phyloP scores from a whole-genome alignment of 352 stramenopile species.

The Phytophthora ramorum region DNA sequence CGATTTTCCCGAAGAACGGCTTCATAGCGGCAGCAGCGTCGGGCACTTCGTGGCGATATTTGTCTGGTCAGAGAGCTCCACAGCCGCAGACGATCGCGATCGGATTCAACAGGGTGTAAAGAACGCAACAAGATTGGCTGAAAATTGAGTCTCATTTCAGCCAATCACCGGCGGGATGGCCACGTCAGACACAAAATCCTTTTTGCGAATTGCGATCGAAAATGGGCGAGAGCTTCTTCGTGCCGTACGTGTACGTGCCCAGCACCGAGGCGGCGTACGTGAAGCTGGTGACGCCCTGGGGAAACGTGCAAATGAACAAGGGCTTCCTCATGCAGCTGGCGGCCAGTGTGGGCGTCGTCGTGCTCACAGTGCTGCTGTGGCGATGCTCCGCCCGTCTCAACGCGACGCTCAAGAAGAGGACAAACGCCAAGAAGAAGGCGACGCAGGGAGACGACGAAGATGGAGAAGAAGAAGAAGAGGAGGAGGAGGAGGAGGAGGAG shows the following conservation, averaged over 20 bases:
- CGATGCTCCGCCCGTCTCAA: conserved; percentile 43
- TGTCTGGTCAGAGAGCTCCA: conserved; percentile 31
- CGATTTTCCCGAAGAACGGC: conserved; percentile 94
- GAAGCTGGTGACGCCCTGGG: conserved; percentile 78
- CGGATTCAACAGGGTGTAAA: not conserved
- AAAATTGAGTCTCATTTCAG: conserved; percentile 8
- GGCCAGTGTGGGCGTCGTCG: conserved; percentile 38
- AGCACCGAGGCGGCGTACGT: conserved; percentile 60
- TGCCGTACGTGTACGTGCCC: conserved; percentile 81
- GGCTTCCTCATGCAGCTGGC: conserved; percentile 48
- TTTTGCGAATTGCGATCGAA: conserved; percentile 10
- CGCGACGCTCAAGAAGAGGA: conserved; percentile 40
- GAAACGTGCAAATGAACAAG: conserved; percentile 69
- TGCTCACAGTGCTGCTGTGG: conserved; percentile 50
- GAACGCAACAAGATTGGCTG: conserved; percentile 8
- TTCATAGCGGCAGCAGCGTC: conserved; percentile 59
- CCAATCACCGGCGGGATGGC: conserved; percentile 15
- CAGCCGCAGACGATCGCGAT: conserved; percentile 7
- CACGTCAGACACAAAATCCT: conserved; percentile 19
- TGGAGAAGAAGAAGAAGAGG: conserved; percentile 16
- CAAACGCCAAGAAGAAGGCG: conserved; percentile 6
- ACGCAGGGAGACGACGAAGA: conserved; percentile 1
- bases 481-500: conserved; percentile 12
- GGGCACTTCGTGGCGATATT: conserved; percentile 16
- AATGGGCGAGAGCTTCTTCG: conserved; percentile 53